Conservation (phyloP, 176 grass and related monocot species). For the Chloris gayana region DNA sequence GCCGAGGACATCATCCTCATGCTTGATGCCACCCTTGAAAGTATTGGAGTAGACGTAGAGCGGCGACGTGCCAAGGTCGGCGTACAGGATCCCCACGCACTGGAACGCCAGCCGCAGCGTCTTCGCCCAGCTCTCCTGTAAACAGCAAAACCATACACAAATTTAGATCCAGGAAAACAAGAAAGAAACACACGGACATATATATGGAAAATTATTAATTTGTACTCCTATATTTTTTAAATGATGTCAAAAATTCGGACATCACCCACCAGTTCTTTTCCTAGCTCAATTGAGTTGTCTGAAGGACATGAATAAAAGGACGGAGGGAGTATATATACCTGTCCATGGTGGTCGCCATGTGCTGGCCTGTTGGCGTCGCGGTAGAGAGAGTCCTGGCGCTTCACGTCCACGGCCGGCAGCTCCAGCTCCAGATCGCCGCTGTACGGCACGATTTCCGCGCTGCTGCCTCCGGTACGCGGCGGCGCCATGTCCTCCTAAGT, state of each 20-base stretch:
- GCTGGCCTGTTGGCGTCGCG: conserved; percentile 49
- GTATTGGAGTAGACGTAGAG: conserved; percentile 72
- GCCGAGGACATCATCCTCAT: conserved; percentile 54
- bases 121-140: conserved; percentile 50
- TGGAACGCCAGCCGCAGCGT: conserved; percentile 62
- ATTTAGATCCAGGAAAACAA: not conserved
- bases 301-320: too few species aligned
- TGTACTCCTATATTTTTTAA: too few species aligned
- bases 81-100: conserved; percentile 65
- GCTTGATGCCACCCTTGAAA: conserved; percentile 42
- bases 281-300: too few species aligned
- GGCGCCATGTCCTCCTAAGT: not conserved
- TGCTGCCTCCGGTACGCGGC: not conserved
- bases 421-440: conserved; percentile 34
- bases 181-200: not conserved
- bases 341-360: conserved; percentile 35
- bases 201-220: too few species aligned
- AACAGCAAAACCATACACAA: not conserved
- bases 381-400: conserved; percentile 56
- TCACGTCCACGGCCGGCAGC: conserved; percentile 28
- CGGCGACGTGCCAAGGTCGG: conserved; percentile 67
- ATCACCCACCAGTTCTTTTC: too few species aligned
- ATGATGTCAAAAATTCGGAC: too few species aligned
- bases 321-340: too few species aligned
- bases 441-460: conserved; percentile 42